phyloP scores from a whole-genome alignment of 176 grass and related monocot species.

The Ensete ventricosum region DNA sequence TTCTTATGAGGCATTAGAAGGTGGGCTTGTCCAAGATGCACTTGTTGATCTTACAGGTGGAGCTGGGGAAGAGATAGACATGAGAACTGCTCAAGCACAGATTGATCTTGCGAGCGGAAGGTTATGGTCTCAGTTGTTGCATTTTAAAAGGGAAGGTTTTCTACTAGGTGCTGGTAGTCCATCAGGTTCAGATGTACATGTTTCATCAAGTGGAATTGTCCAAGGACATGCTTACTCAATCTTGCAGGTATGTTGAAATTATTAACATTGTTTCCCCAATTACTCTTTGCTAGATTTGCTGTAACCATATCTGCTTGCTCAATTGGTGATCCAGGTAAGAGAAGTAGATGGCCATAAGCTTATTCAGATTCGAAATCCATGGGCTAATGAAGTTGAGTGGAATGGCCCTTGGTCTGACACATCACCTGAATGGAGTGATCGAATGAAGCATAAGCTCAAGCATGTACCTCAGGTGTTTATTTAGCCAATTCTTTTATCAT shows the following conservation, averaged over 20 bases:
- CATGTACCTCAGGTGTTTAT: slow-evolving; percentile 77
- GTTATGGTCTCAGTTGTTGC: slow-evolving; percentile 90
- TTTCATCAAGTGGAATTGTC: slow-evolving; percentile 98
- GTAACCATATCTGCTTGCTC: neutral
- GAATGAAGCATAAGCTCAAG: slow-evolving; percentile 98
- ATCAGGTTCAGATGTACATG: slow-evolving; percentile 84
- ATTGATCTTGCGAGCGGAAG: slow-evolving; percentile 95
- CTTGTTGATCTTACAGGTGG: slow-evolving; percentile 96
- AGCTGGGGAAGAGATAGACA: slow-evolving; percentile 98
- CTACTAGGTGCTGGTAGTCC: slow-evolving; percentile 98
- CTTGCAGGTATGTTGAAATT: slow-evolving; percentile 55
- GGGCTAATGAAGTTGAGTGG: slow-evolving; percentile 99
- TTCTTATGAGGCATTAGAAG: slow-evolving; percentile 94
- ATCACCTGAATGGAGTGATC: slow-evolving; percentile 88
- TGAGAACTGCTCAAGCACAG: slow-evolving; percentile 82
- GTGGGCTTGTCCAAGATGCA: slow-evolving; percentile 98
- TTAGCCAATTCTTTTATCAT: slow-evolving; percentile 15
- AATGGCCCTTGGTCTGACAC: slow-evolving; percentile 96
- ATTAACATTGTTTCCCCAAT: neutral
- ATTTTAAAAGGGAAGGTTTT: slow-evolving; percentile 98
- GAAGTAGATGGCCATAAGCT: slow-evolving; percentile 99
- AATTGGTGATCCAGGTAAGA: slow-evolving; percentile 59
- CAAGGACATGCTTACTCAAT: slow-evolving; percentile 99
- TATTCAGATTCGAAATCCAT: slow-evolving; percentile 96
- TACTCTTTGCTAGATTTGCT: neutral